A percentile compares a stretch with the other conserved stretches of the same genome.
Evolutionary conservation across 192 early-diverging fungal species (phyloP).

Genomic region (Entrophospora sp.): DNA sequence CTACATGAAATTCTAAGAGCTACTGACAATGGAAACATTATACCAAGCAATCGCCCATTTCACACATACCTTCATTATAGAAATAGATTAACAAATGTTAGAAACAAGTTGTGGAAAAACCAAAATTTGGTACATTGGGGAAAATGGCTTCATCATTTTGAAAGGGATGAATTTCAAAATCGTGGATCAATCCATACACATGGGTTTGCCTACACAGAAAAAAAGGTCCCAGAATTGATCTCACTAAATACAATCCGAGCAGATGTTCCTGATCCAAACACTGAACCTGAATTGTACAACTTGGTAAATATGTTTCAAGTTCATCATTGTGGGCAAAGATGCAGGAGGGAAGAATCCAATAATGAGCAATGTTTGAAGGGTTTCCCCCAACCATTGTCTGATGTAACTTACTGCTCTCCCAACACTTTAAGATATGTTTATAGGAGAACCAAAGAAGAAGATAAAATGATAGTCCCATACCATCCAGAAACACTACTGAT

Average conservation of each 20-base stretch:
- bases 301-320: not conserved
- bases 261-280: not conserved
- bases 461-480: not conserved
- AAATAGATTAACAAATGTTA: too few relatives aligned
- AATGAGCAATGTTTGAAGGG: not conserved
- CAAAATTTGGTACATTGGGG: too few relatives aligned
- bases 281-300: not conserved
- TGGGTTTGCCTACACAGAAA: not conserved
- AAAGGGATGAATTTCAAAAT: slow-evolving; percentile 15
- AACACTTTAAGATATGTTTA: not conserved
- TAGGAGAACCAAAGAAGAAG: not conserved
- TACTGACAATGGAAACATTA: not conserved
- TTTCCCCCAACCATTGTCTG: not conserved
- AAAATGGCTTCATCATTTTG: too few relatives aligned
- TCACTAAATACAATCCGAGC: not conserved
- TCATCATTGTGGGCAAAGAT: not conserved
- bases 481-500: not conserved
- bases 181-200: not conserved
- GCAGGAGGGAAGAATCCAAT: not conserved
- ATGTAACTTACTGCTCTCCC: not conserved
- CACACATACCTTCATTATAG: too few relatives aligned
- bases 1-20: not conserved
- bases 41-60: not conserved
- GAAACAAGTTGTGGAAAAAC: too few relatives aligned
- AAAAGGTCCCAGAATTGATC: not conserved